Evolutionary conservation across 2,329 filamentous ascomycete species (phyloP), one percentile per base, ranked within the genome.

Genomic region (Fusarium veterinarium): DNA sequence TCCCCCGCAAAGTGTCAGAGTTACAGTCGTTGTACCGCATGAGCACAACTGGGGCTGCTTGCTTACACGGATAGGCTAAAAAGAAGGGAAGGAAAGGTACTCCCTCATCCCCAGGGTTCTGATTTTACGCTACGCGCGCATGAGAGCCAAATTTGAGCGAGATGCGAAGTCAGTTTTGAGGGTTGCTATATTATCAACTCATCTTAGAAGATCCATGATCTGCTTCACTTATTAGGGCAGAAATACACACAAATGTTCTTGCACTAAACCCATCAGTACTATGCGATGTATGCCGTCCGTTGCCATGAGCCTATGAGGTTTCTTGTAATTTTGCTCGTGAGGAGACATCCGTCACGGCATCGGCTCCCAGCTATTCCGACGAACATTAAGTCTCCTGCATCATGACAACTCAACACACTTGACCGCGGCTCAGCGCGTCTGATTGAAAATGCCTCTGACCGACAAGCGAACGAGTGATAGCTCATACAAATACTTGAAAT

Each of bases 1-100:
- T 62, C 61, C 65, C 72, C 75, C 75, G 73, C 73, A 77, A 76
- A 66, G 55, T 68, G 67, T 60, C 74, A 71, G 64, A 74, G 67
- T 74, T 76, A 61, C 65, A 75, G 72, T 71, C 59, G 46, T 49
- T 73, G 70, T 64, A 60, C 67, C 60, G 72, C 72, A 71, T 71
- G 72, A 63, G 65, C 60, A 58, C 63, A 56, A 64, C 68, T 46
- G 69, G 57, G 57, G 65, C 65, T 69, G 62, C 60, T 62, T 70
- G 60, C 62, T 67, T 64, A 60, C 60, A 66, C 61, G 64, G 64
- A 69, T 69, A 63, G 69, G 68, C 66, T 64, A 67, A 75, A 40
- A 74, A 58, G 60, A 46, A 61, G 58, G 55, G 52, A 68, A 48
- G 53, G 59, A 69, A 60, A 58, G 58, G 64, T 56, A 64, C 63